A percentile compares a stretch with the other conserved stretches of the same genome.
Evolutionary conservation across 2,329 filamentous ascomycete species (phyloP).

Genomic region (Teratosphaeriaceae sp.): DNA sequence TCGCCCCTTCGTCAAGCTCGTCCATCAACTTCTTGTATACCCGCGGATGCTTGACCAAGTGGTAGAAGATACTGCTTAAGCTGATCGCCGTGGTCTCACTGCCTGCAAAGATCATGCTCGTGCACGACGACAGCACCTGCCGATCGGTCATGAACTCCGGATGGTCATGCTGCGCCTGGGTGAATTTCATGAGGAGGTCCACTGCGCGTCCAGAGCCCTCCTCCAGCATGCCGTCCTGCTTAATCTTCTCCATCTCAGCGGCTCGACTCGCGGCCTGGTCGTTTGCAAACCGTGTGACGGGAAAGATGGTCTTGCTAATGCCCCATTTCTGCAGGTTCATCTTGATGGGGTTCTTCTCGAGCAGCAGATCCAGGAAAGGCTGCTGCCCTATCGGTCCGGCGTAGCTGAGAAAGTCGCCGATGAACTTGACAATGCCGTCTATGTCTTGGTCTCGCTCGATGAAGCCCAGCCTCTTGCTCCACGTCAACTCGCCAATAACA

Average conservation of each 20-base stretch:
- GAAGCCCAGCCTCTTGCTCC: slow-evolving; percentile 68
- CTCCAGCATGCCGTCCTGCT: slow-evolving; percentile 31
- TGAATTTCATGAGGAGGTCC: slow-evolving; percentile 66
- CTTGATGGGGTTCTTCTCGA: slow-evolving; percentile 69
- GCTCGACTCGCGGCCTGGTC: slow-evolving; percentile 61
- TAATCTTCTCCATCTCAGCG: slow-evolving; percentile 44
- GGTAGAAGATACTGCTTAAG: slow-evolving; percentile 66
- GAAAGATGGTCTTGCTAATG: slow-evolving; percentile 61
- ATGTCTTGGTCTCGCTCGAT: slow-evolving; percentile 68
- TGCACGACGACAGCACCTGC: slow-evolving; percentile 63
- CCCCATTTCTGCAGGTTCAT: slow-evolving; percentile 62
- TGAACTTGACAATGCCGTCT: slow-evolving; percentile 63
- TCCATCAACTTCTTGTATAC: slow-evolving; percentile 50
- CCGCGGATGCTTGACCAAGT: slow-evolving; percentile 57
- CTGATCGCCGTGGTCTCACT: slow-evolving; percentile 75
- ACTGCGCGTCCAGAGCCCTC: slow-evolving; percentile 36
- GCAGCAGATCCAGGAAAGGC: slow-evolving; percentile 60
- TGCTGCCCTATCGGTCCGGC: slow-evolving; percentile 70
- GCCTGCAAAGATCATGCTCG: slow-evolving; percentile 67
- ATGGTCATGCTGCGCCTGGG: slow-evolving; percentile 59
- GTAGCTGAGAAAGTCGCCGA: slow-evolving; percentile 61
- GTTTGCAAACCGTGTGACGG: slow-evolving; percentile 65
- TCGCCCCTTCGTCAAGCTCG: slow-evolving; percentile 57
- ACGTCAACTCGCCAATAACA: slow-evolving; percentile 61
- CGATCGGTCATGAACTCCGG: slow-evolving; percentile 66